These are phyloP conservation scores for Porodaedalea pini DNA, from an alignment of 1,284 basidiomycete species.

Conservation along the genomic window DNA sequence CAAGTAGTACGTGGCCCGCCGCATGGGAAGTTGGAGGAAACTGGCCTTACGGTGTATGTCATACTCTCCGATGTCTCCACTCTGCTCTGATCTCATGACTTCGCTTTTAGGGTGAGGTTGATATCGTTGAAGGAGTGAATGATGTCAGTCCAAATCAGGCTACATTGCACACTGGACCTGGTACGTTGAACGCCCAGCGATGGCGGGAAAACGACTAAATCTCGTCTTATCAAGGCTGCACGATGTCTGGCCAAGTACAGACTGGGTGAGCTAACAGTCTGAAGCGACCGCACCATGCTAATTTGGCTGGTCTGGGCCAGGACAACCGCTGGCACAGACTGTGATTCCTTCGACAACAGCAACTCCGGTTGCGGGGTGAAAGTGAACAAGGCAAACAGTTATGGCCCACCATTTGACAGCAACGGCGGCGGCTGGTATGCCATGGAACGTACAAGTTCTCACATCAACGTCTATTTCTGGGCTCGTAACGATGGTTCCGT, in stretches of 20 bases:
- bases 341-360: conserved; percentile 47
- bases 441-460: conserved; percentile 41
- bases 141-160: conserved; percentile 34
- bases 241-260: conserved; percentile 21
- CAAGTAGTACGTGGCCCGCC: conserved; percentile 39
- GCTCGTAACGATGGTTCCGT: conserved; percentile 37
- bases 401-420: conserved; percentile 56
- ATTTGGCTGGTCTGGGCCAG: conserved; percentile 25
- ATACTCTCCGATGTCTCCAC: not conserved
- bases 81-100: not conserved
- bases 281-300: not conserved
- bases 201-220: not conserved
- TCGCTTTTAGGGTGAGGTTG: conserved; percentile 30
- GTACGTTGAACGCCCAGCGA: conserved; percentile 25
- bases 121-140: conserved; percentile 40
- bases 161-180: conserved; percentile 41
- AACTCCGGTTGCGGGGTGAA: conserved; percentile 65
- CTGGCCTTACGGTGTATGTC: conserved; percentile 32
- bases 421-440: conserved; percentile 59
- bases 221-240: conserved; percentile 4
- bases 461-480: conserved; percentile 54
- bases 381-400: conserved; percentile 42
- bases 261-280: conserved; percentile 27
- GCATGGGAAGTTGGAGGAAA: conserved; percentile 37
- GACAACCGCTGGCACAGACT: conserved; percentile 41